phyloP scores from a whole-genome alignment of 306 rosid species.

The Inga oerstediana region DNA sequence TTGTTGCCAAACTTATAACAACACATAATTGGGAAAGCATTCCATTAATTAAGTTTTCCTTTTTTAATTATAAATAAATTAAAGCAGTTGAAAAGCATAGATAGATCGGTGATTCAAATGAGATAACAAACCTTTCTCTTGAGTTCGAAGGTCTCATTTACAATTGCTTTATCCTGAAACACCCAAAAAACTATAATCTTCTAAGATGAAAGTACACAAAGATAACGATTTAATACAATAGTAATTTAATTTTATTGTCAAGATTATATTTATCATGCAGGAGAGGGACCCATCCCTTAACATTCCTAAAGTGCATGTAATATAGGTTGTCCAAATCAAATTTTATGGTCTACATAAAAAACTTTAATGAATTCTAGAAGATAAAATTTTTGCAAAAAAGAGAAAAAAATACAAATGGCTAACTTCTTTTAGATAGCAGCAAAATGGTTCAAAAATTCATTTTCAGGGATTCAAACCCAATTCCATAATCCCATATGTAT shows the following conservation, averaged over 20 bases:
- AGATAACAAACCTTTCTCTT: constrained; percentile 23
- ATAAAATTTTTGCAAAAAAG: background rate
- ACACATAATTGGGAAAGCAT: background rate
- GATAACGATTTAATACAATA: background rate
- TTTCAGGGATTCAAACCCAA: too few species aligned
- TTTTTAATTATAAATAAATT: background rate
- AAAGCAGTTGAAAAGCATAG: background rate
- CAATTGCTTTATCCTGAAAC: constrained; percentile 29
- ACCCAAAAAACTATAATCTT: background rate
- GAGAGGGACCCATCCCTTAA: background rate
- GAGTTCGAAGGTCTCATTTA: constrained; percentile 12
- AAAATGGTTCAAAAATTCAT: background rate
- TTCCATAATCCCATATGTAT: background rate
- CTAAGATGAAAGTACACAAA: background rate
- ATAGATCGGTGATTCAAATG: background rate
- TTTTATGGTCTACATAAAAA: background rate
- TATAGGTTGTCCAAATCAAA: background rate
- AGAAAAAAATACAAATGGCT: background rate
- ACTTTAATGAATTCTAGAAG: background rate
- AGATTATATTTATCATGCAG: background rate
- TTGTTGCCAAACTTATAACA: too few species aligned
- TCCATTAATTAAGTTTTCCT: background rate
- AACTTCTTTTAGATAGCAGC: too few species aligned
- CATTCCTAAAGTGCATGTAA: background rate
- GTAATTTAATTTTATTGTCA: background rate